Evolutionary conservation across 371 early-diverging fungal species (phyloP), one percentile per base, ranked within the genome.

Genomic region (Mucor plumbeus): DNA sequence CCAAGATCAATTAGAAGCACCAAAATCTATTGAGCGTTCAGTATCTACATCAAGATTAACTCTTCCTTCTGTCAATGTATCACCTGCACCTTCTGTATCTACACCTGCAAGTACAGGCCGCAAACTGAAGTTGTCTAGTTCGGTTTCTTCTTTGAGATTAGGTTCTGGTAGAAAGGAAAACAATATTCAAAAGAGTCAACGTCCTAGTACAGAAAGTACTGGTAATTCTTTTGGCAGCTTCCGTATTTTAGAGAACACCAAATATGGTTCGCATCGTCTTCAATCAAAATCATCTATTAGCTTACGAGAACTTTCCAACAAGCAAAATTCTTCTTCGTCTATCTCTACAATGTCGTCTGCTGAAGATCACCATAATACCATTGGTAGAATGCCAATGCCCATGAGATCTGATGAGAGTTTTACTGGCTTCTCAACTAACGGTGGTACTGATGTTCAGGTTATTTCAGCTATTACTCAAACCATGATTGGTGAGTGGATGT

Each of bases 401-500:
- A 53, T 57, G 43, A 56, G 40, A 13, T 53, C 62, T 1, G 65
- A 64, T 34, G 77, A 74, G 0, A 63, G 35, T 21, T 61, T 67
- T 33, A 39, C 61, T 10, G 59, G 64, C 8, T 65, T 65, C 11
- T 59, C 73, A 7, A 43, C 34, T 15, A 64, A 35, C 36, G 26
- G 60, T 72, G 66, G 74, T 0, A 82, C 88, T 0, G 87, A 90
- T 63, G 86, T 90, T 26, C 79, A 85, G 14, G 81, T 90, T 48
- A 88, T 92, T 34, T 81, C 88, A 35, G 75, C 92, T 14, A 87
- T 94, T 44, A 91, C 94, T 6, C 89, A 89, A 58, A 89, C 92
- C 21, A 93, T 93, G 93, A 89, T 93, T 59, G 94, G 94, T 21
- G 90, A 91, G 60, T 91, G 86, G 73, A 78, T 94, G 77, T 87